A percentile compares a stretch with the other conserved stretches of the same genome.
These are phyloP conservation scores for Sisymbrium altissimum DNA, from an alignment of 345 rosid genomes.

Conservation along the genomic window DNA sequence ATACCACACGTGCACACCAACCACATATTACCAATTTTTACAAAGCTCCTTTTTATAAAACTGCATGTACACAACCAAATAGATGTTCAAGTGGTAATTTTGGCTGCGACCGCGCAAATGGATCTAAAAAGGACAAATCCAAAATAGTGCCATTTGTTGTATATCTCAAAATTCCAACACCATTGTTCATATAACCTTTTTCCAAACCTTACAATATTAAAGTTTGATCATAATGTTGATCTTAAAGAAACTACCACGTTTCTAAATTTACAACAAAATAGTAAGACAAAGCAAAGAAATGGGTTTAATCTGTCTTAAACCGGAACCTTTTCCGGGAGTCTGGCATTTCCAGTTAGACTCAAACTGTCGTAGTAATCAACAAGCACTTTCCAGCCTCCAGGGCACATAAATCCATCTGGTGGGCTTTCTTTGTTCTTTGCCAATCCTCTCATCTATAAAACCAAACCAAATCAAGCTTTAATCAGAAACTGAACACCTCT, in stretches of 20 bases:
- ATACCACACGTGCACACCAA: background rate
- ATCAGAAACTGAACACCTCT: background rate
- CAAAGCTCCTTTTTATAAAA: too few relatives aligned
- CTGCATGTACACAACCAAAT: background rate
- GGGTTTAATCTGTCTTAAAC: constrained; percentile 37
- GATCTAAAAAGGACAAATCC: background rate
- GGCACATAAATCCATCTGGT: constrained; percentile 98
- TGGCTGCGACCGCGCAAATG: background rate
- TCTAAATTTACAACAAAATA: background rate
- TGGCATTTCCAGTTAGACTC: constrained; percentile 37
- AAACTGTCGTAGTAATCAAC: constrained; percentile 82
- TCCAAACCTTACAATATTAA: constrained; percentile 10
- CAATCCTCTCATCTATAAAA: constrained; percentile 70
- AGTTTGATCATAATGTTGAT: background rate
- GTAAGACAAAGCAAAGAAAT: background rate
- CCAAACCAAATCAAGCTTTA: background rate
- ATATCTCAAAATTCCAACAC: constrained; percentile 19
- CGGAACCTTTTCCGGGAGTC: constrained; percentile 53
- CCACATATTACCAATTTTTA: background rate
- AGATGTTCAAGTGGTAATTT: background rate
- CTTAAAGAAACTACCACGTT: background rate
- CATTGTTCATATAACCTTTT: background rate
- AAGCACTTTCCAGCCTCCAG: constrained; percentile 87
- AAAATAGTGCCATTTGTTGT: background rate
- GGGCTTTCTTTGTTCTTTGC: constrained; percentile 92